phyloP scores from a whole-genome alignment of 2,329 filamentous ascomycete genomes.

The Diplodia sapinea region DNA sequence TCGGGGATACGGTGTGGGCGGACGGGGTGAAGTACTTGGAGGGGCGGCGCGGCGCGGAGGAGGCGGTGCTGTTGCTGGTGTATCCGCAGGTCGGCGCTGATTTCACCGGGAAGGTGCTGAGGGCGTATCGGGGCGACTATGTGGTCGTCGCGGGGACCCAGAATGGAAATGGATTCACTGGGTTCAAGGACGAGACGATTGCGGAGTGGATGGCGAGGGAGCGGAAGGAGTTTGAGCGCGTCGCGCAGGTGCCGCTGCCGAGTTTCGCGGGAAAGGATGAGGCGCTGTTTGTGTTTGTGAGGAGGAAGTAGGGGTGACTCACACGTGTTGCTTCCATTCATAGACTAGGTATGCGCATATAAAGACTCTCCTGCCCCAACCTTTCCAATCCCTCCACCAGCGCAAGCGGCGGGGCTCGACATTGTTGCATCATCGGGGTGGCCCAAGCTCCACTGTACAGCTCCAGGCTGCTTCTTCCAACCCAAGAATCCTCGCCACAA shows the following conservation, averaged over 20 bases:
- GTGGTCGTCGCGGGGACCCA: constrained; percentile 77
- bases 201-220: constrained; percentile 69
- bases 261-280: constrained; percentile 81
- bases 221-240: constrained; percentile 63
- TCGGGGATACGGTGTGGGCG: constrained; percentile 66
- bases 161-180: constrained; percentile 76
- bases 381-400: neutral
- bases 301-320: constrained; percentile 35
- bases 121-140: constrained; percentile 66
- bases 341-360: neutral
- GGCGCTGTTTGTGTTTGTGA: constrained; percentile 69
- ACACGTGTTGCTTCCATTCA: neutral
- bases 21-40: constrained; percentile 67
- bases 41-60: constrained; percentile 54
- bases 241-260: constrained; percentile 70
- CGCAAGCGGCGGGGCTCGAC: neutral
- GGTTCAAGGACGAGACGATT: constrained; percentile 67
- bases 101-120: constrained; percentile 68
- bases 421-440: constrained; percentile 15
- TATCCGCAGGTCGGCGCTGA: constrained; percentile 73
- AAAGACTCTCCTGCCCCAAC: too few relatives aligned
- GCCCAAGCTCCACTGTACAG: constrained; percentile 18
- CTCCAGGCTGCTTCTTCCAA: neutral
- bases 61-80: constrained; percentile 70
- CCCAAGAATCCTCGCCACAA: neutral